Base-by-base conservation (phyloP, 352 stramenopile genomes). In the Phytophthora fragariaefolia region DNA sequence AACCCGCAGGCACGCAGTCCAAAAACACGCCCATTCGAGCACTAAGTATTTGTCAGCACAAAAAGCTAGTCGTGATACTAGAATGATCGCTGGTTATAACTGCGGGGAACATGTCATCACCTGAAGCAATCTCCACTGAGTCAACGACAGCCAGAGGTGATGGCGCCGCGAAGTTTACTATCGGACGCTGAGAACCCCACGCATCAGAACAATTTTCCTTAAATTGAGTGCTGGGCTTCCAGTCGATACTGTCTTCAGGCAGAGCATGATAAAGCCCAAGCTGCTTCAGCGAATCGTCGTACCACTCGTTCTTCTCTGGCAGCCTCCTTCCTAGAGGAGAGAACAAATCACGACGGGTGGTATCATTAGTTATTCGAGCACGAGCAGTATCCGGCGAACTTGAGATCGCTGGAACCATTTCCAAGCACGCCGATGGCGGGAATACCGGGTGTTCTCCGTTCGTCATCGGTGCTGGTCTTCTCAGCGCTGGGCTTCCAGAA, bases 211-310 rank as follows among this genome's bases (percentile, higher is more conserved):
- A 66, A 15, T 38, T 61, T 34, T 75, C 63, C 28, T 77, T 65
- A 43, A 71, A 71, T 53, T 49, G 68, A 24, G 58, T 75, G 58
- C 63, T 83, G 46, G 79, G 52, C 20, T 90, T 63, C 77, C 77
- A 89, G 13, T 83, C 67, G 23, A 90, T 66, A 27, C 74, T 76
- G 45, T 85, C 67, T 28, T 76, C 63, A 18, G 74, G 63, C 8
- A 86, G 66, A 9, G 67, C 73, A 50, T 83, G 77, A 34, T 71
- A 65, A 26, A 83, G 52, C 10, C 73, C 27, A 42, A 87, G 45
- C 47, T 84, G 66, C 20, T 78, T 74, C 5, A 90, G 53, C 3
- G 79, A 83, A 1, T 78, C 80, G 34, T 85, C 66, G 73, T 70
- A 87, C 80, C 79, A 86, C 4, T 84, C 75, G 38, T 47, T 71